These are phyloP conservation scores for Scutellaria galericulata DNA, from an alignment of 257 asterid genomes.

Conservation along the genomic window DNA sequence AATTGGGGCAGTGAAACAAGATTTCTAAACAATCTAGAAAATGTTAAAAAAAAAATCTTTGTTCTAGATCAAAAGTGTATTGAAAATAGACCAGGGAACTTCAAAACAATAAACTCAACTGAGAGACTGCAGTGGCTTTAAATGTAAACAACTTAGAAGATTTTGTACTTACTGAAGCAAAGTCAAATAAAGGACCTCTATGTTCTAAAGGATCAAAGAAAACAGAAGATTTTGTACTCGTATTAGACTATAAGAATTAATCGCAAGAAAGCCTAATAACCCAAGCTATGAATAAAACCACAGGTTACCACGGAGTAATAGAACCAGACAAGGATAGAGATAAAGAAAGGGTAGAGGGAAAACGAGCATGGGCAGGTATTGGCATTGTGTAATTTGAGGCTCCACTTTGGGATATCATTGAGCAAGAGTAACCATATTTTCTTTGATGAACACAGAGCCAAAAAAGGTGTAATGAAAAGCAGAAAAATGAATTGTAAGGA, in stretches of 20 bases:
- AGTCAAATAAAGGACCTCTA: background rate
- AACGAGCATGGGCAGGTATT: conserved; percentile 7
- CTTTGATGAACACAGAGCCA: background rate
- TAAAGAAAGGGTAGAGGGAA: conserved; percentile 19
- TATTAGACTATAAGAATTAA: conserved; percentile 22
- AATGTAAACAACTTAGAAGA: conserved; percentile 16
- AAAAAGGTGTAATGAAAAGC: background rate
- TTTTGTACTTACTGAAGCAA: conserved; percentile 13
- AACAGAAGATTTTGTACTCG: background rate
- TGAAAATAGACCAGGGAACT: conserved; percentile 9
- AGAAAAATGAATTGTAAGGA: conserved; percentile 12
- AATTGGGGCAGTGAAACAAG: conserved; percentile 24
- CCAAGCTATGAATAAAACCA: conserved; percentile 3
- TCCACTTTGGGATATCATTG: conserved; percentile 25
- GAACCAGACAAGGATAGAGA: background rate
- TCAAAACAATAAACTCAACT: conserved; percentile 4
- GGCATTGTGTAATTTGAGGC: background rate
- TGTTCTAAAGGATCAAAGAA: conserved; percentile 1
- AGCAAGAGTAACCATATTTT: conserved; percentile 8
- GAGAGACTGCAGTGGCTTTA: conserved; percentile 11
- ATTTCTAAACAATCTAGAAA: conserved; percentile 2
- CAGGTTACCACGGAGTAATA: background rate
- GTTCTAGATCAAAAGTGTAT: conserved; percentile 18
- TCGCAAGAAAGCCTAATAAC: background rate
- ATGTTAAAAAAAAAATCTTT: background rate